Evolutionary conservation across 306 rosid genomes (phyloP).

Genomic region (Ceratonia siliqua): DNA sequence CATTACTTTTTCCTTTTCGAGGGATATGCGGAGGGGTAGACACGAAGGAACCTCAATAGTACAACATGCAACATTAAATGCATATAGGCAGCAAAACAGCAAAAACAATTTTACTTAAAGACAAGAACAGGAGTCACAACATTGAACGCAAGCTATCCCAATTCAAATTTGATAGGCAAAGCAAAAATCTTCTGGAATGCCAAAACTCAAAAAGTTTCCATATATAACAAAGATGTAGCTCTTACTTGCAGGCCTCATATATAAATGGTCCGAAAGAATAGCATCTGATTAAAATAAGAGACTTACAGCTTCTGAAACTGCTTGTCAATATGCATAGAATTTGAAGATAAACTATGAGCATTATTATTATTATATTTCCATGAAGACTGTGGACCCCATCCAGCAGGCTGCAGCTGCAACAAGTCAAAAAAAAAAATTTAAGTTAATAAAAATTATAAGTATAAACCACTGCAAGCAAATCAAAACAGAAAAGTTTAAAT

Average conservation of each 20-base stretch:
- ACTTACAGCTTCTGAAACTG: slow-evolving; percentile 81
- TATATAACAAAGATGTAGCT: slow-evolving; percentile 13
- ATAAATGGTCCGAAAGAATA: slow-evolving; percentile 15
- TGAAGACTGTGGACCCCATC: slow-evolving; percentile 59
- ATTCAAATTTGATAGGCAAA: slow-evolving; percentile 8
- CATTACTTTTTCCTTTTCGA: neutral
- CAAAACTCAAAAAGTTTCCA: slow-evolving; percentile 21
- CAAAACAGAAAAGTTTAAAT: slow-evolving; percentile 19
- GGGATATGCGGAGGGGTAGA: neutral
- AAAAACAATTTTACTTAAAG: slow-evolving; percentile 5
- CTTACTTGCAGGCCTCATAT: neutral
- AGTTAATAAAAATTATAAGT: no score
- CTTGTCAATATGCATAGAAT: slow-evolving; percentile 55
- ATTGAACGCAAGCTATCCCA: neutral
- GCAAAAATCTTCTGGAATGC: slow-evolving; percentile 13
- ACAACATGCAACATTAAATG: slow-evolving; percentile 16
- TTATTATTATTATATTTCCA: slow-evolving; percentile 53
- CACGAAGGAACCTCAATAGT: slow-evolving; percentile 1
- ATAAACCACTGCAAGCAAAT: no score
- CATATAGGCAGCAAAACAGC: neutral
- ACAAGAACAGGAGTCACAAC: neutral
- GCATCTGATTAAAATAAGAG: slow-evolving; percentile 17
- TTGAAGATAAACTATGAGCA: slow-evolving; percentile 42
- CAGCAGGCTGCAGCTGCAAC: slow-evolving; percentile 53
- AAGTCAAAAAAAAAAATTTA: neutral